phyloP scores from a whole-genome alignment of 2,329 filamentous ascomycete genomes.

The Xylaria sp. region DNA sequence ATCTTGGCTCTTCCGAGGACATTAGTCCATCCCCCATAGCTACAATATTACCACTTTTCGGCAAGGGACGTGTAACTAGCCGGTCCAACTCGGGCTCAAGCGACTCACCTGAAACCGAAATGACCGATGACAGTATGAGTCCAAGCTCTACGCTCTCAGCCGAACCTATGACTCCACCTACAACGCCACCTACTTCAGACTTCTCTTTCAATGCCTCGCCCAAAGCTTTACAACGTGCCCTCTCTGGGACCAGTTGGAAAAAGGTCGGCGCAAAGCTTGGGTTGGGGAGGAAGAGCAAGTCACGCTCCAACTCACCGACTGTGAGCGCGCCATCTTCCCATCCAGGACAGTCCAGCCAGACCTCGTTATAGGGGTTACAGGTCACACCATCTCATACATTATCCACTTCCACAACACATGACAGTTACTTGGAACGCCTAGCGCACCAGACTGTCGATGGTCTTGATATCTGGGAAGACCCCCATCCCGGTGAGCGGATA shows the following conservation, averaged over 20 bases:
- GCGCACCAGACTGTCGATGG: slow-evolving; percentile 40
- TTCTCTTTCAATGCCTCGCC: slow-evolving; percentile 63
- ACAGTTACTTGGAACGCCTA: slow-evolving; percentile 39
- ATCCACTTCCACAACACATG: slow-evolving; percentile 46
- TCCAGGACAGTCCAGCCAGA: slow-evolving; percentile 47
- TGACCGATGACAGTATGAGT: slow-evolving; percentile 72
- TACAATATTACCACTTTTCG: slow-evolving; percentile 56
- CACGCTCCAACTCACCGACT: slow-evolving; percentile 52
- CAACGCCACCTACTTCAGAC: slow-evolving; percentile 72
- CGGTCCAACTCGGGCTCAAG: slow-evolving; percentile 58
- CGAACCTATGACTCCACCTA: slow-evolving; percentile 79
- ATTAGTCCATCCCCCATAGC: slow-evolving; percentile 57
- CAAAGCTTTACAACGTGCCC: slow-evolving; percentile 63
- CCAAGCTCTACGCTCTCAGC: slow-evolving; percentile 64
- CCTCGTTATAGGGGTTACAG: slow-evolving; percentile 67
- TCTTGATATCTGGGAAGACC: slow-evolving; percentile 54
- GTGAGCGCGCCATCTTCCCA: slow-evolving; percentile 57
- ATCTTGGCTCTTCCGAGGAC: slow-evolving; percentile 51
- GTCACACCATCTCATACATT: slow-evolving; percentile 62
- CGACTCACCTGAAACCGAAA: slow-evolving; percentile 60
- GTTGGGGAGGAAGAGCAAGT: slow-evolving; percentile 63
- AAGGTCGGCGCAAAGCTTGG: slow-evolving; percentile 71
- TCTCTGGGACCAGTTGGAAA: slow-evolving; percentile 70
- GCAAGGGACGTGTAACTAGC: slow-evolving; percentile 51
- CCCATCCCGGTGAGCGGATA: slow-evolving; percentile 58